Evolutionary conservation across 2,329 filamentous ascomycete genomes (phyloP), one percentile per base, ranked within the genome.

Genomic region (Penicillium hesseltinei): DNA sequence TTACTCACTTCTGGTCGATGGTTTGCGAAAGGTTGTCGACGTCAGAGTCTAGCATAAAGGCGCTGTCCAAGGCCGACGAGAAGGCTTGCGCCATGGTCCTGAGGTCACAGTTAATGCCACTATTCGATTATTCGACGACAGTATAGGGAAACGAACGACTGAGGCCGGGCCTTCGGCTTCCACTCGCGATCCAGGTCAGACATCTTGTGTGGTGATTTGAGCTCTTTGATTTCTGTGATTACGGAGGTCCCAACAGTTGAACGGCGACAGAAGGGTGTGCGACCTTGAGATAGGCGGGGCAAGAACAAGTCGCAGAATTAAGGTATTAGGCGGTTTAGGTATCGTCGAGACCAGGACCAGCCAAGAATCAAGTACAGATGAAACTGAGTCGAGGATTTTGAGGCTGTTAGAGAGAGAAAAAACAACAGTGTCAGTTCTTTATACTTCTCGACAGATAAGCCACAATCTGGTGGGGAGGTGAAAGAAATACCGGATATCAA

Each of bases 61-160:
- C 88, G 72, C 91, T 88, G 80, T 93, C 89, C 60, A 97, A 82
- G 73, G 93, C 90, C 44, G 86, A 81, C 58, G 91, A 93, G 78
- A 97, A 96, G 71, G 89, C 91, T 67, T 86, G 88, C 53, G 92
- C 92, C 76, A 96, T 87, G 60, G 90, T 94, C 62, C 92, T 96
- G 76, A 59, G 53, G 46, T 58, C 45, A 63, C 61, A 56, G 65
- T 71, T 54, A 72, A 67, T 55, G 40, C 55, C 46, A 45, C 59
- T 52, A 17, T 49, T 49, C 59, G 56, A 51, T 33, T 36, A 55
- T 50, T 7, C 21, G 23, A 51, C 21, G 35, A 53, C 54, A 54
- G 31, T 33, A 15, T 48, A 58, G 57, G 58, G 58, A 29, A 29
- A 85, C 90, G 75, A 81, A 94, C 90, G 91, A 94, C 79, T 93